phyloP scores from a whole-genome alignment of 257 asterid genomes.

The Ligustrum vulgare region DNA sequence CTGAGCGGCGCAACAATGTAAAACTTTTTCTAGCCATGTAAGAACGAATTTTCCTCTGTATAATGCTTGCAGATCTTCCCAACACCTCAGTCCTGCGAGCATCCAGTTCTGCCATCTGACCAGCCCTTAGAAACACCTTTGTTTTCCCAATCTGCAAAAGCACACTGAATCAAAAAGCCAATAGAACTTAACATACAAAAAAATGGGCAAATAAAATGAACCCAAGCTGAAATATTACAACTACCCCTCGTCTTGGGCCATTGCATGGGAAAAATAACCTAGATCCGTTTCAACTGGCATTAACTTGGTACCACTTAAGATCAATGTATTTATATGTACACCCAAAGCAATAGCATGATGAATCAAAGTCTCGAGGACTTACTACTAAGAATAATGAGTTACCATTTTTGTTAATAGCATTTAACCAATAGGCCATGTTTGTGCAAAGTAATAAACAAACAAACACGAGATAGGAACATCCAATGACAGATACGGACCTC shows the following conservation, averaged over 20 bases:
- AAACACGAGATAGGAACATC: neutral
- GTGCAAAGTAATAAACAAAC: neutral
- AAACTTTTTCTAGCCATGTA: slow-evolving; percentile 71
- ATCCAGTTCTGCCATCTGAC: slow-evolving; percentile 99
- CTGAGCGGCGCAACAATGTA: slow-evolving; percentile 63
- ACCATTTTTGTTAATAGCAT: slow-evolving; percentile 11
- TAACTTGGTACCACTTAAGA: neutral
- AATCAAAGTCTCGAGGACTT: slow-evolving; percentile 7
- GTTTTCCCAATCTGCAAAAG: slow-evolving; percentile 92
- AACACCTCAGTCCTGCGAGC: slow-evolving; percentile 91
- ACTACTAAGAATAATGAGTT: slow-evolving; percentile 20
- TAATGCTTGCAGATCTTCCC: slow-evolving; percentile 95
- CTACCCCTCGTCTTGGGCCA: neutral
- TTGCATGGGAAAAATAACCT: neutral
- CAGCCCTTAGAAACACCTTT: slow-evolving; percentile 94
- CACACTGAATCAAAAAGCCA: slow-evolving; percentile 23
- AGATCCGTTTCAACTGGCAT: neutral
- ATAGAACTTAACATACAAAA: neutral
- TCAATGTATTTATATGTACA: neutral
- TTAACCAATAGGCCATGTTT: slow-evolving; percentile 16
- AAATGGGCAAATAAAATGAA: neutral
- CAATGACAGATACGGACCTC: neutral
- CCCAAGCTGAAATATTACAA: neutral
- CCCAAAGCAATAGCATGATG: neutral
- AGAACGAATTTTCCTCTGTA: slow-evolving; percentile 94